Evolutionary conservation across 2,329 filamentous ascomycete genomes (phyloP).

Genomic region (Bipolaris victoriae): DNA sequence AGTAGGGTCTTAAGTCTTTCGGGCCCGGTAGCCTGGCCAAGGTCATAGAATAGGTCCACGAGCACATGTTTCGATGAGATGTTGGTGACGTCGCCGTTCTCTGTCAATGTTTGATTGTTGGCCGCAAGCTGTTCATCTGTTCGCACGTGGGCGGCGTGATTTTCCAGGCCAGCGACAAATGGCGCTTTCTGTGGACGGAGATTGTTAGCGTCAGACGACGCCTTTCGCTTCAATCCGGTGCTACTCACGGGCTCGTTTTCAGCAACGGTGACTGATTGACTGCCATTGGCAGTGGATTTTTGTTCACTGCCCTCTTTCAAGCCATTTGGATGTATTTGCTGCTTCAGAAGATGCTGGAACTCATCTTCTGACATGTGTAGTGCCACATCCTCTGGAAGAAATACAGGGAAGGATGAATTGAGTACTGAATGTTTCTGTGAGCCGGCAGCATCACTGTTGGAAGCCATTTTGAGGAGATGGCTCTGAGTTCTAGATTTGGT

Average conservation of each 20-base stretch:
- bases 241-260: slow-evolving; percentile 9
- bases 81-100: slow-evolving; percentile 59
- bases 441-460: background rate
- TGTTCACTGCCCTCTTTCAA: slow-evolving; percentile 9
- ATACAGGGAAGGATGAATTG: slow-evolving; percentile 32
- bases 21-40: slow-evolving; percentile 52
- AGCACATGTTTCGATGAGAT: slow-evolving; percentile 55
- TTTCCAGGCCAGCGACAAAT: slow-evolving; percentile 29
- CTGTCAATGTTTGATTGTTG: slow-evolving; percentile 59
- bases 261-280: background rate
- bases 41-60: slow-evolving; percentile 62
- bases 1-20: slow-evolving; percentile 53
- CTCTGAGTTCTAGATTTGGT: background rate
- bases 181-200: slow-evolving; percentile 23
- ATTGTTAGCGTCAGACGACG: slow-evolving; percentile 16
- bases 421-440: slow-evolving; percentile 23
- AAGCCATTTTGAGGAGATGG: slow-evolving; percentile 7
- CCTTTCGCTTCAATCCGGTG: slow-evolving; percentile 18
- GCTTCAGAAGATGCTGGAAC: slow-evolving; percentile 24
- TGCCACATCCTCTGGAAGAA: slow-evolving; percentile 24
- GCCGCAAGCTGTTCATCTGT: slow-evolving; percentile 18
- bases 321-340: slow-evolving; percentile 5
- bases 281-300: slow-evolving; percentile 3
- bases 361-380: slow-evolving; percentile 28
- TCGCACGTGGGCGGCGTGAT: slow-evolving; percentile 21